Evolutionary conservation across 805 yeast species (phyloP).

Genomic region (Wickerhamomyces pijperi): DNA sequence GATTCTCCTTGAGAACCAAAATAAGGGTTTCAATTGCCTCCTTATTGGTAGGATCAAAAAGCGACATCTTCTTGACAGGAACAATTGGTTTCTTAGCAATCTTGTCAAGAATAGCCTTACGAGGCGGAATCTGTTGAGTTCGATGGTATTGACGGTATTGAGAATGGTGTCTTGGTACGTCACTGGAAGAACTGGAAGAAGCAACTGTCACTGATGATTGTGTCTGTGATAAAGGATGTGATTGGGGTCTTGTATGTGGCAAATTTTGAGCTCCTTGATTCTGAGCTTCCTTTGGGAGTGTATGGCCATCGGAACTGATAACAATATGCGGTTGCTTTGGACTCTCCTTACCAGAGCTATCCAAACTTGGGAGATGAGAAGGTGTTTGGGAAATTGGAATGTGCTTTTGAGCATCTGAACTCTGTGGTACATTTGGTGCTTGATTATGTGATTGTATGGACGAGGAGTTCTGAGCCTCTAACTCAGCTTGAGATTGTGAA

Average conservation of each 20-base stretch:
- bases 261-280: neutral
- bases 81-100: slow-evolving; percentile 7
- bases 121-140: neutral
- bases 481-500: neutral
- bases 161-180: neutral
- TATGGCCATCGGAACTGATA: neutral
- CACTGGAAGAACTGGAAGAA: neutral
- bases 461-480: neutral
- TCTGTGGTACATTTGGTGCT: too few species aligned
- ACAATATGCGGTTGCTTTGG: too few species aligned
- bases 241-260: neutral
- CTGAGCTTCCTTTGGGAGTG: neutral
- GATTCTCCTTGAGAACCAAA: slow-evolving; percentile 35
- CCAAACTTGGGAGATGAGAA: too few species aligned
- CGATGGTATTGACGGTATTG: neutral
- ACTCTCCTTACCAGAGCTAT: too few species aligned
- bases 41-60: slow-evolving; percentile 23
- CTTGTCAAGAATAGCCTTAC: neutral
- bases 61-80: slow-evolving; percentile 9
- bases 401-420: too few species aligned
- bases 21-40: slow-evolving; percentile 34
- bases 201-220: neutral
- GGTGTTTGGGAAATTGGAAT: too few species aligned
- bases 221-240: neutral
- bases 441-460: too few species aligned